Evolutionary conservation across 2,329 filamentous ascomycete genomes (phyloP).

Genomic region (Neoarthrinium moseri): DNA sequence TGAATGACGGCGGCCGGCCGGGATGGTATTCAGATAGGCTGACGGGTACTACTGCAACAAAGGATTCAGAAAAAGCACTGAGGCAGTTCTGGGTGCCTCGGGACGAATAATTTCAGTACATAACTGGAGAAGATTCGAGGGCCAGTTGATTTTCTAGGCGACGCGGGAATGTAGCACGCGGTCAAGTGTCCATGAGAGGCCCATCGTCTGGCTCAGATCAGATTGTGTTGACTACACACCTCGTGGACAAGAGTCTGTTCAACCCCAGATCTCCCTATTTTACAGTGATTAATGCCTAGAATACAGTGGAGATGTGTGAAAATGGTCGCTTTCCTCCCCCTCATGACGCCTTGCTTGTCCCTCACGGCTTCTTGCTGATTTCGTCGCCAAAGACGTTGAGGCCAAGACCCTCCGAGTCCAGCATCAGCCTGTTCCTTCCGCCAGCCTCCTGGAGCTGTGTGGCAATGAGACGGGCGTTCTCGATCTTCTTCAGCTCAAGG

Average conservation of each 20-base stretch:
- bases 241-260: background rate
- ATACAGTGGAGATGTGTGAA: conserved; percentile 41
- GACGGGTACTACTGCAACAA: no score
- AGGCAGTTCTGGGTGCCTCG: no score
- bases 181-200: no score
- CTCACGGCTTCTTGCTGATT: conserved; percentile 43
- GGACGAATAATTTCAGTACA: no score
- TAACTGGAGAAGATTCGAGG: no score
- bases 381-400: conserved; percentile 70
- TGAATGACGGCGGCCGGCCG: no score
- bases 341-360: conserved; percentile 10
- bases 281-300: conserved; percentile 25
- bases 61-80: no score
- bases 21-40: no score
- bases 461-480: conserved; percentile 92
- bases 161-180: no score
- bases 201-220: no score
- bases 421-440: conserved; percentile 88
- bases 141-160: no score
- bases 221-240: no score
- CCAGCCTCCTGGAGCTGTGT: conserved; percentile 80
- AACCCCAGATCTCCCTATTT: conserved; percentile 3
- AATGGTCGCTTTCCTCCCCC: conserved; percentile 17
- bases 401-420: conserved; percentile 87
- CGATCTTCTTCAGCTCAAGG: conserved; percentile 95